Conservation (phyloP, 108 stramenopile species). For the Schizochytrium sp. region DNA sequence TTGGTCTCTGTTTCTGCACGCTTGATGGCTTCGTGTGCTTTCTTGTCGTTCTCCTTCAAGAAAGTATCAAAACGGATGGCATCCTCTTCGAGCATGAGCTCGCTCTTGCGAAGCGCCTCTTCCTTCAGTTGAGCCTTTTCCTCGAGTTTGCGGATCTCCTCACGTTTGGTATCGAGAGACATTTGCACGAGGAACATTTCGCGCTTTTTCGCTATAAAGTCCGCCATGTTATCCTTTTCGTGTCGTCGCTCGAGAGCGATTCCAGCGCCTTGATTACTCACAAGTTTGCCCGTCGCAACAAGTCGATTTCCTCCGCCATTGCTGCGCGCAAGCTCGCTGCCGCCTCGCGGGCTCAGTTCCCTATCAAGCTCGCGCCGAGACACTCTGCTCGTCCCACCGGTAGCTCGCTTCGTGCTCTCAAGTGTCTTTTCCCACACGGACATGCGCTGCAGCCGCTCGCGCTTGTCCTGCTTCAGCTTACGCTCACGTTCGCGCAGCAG, state of each 20-base stretch:
- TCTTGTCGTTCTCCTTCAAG: conserved; percentile 65
- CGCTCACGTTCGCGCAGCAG: conserved; percentile 49
- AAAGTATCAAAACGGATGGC: conserved; percentile 66
- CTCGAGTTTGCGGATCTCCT: conserved; percentile 67
- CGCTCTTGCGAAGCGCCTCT: conserved; percentile 53
- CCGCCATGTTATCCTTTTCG: conserved; percentile 58
- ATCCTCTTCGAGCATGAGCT: conserved; percentile 63
- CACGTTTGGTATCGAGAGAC: conserved; percentile 62
- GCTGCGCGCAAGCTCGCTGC: neutral
- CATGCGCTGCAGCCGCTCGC: neutral
- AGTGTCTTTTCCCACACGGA: conserved; percentile 27
- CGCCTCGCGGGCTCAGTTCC: neutral
- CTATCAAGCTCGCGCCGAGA: neutral
- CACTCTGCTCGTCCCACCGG: neutral
- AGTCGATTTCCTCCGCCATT: neutral
- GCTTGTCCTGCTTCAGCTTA: conserved; percentile 7
- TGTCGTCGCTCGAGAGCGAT: conserved; percentile 29
- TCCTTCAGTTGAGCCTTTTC: conserved; percentile 62
- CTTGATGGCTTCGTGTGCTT: conserved; percentile 63
- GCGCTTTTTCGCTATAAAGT: conserved; percentile 60
- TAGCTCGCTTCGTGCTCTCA: neutral
- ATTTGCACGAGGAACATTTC: conserved; percentile 69
- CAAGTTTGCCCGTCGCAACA: neutral
- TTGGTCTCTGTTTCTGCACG: conserved; percentile 56
- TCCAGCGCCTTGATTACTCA: neutral